These are phyloP conservation scores for Fagus sylvatica DNA, from an alignment of 306 rosid genomes.

Conservation along the genomic window DNA sequence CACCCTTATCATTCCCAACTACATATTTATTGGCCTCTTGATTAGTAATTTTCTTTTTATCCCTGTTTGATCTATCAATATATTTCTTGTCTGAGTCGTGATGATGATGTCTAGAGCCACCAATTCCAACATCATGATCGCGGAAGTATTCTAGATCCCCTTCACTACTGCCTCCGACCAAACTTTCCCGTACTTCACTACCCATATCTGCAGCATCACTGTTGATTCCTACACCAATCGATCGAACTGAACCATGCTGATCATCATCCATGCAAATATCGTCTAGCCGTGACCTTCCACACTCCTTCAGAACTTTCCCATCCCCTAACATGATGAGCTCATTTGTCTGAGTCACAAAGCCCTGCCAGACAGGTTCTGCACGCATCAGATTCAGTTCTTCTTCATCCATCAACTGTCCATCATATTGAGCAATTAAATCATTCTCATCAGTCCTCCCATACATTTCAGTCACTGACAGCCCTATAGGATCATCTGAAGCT, in stretches of 20 bases:
- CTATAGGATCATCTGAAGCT: slow-evolving; percentile 67
- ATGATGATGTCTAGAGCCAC: slow-evolving; percentile 53
- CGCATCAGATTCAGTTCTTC: slow-evolving; percentile 86
- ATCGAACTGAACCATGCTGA: slow-evolving; percentile 89
- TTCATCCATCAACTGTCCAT: slow-evolving; percentile 87
- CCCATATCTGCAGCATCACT: slow-evolving; percentile 90
- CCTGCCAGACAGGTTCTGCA: slow-evolving; percentile 93
- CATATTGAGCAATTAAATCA: slow-evolving; percentile 82
- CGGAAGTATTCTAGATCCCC: slow-evolving; percentile 75
- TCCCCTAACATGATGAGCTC: slow-evolving; percentile 77
- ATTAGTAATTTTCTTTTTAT: slow-evolving; percentile 50
- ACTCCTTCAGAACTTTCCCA: slow-evolving; percentile 58
- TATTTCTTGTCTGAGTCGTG: slow-evolving; percentile 51
- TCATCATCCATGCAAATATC: slow-evolving; percentile 79
- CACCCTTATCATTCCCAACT: slow-evolving; percentile 48
- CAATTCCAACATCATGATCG: slow-evolving; percentile 60
- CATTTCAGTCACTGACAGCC: slow-evolving; percentile 66
- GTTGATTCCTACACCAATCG: slow-evolving; percentile 95
- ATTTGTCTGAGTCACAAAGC: slow-evolving; percentile 82
- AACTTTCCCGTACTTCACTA: slow-evolving; percentile 89
- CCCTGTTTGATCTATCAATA: slow-evolving; percentile 46
- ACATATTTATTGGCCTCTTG: slow-evolving; percentile 67
- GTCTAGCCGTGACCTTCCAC: slow-evolving; percentile 58
- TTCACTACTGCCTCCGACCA: slow-evolving; percentile 80
- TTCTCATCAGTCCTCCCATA: slow-evolving; percentile 63